Evolutionary conservation across 108 stramenopile species (phyloP).

Genomic region (Nitzschia putrida): DNA sequence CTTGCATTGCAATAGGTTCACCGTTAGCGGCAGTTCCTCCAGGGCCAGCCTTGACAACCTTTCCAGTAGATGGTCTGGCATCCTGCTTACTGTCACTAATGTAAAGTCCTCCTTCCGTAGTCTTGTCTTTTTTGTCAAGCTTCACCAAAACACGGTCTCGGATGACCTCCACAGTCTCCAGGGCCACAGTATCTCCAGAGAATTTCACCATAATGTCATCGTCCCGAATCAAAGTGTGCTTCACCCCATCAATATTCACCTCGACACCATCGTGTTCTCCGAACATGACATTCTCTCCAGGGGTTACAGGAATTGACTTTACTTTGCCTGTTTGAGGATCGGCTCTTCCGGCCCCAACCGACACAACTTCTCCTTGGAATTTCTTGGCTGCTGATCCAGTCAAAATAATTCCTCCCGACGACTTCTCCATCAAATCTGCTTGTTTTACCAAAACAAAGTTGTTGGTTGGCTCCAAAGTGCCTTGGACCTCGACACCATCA

Average conservation of each 20-base stretch:
- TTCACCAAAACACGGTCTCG: conserved; percentile 79
- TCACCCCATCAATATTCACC: conserved; percentile 69
- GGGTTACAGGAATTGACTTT: conserved; percentile 69
- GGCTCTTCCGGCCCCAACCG: conserved; percentile 76
- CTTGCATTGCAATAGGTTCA: conserved; percentile 79
- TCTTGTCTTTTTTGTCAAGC: conserved; percentile 62
- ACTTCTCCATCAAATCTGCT: conserved; percentile 61
- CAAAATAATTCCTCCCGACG: conserved; percentile 81
- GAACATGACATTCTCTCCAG: conserved; percentile 83
- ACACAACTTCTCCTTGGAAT: conserved; percentile 76
- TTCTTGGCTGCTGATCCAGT: conserved; percentile 81
- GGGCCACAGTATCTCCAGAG: conserved; percentile 57
- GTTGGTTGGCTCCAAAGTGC: conserved; percentile 66
- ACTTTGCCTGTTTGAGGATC: conserved; percentile 77
- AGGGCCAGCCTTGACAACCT: conserved; percentile 86
- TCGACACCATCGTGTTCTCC: conserved; percentile 91
- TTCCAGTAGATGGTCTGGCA: conserved; percentile 66
- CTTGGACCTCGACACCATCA: conserved; percentile 66
- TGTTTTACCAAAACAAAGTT: conserved; percentile 83
- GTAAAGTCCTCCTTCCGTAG: conserved; percentile 70
- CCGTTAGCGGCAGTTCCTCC: conserved; percentile 83
- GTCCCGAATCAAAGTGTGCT: conserved; percentile 84
- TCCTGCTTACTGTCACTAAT: conserved; percentile 56
- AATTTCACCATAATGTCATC: conserved; percentile 86
- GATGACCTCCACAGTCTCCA: conserved; percentile 67